A percentile compares a stretch with the other conserved stretches of the same genome.
Conservation (phyloP, 129 eudicot genomes). For the Centaurea solstitialis region DNA sequence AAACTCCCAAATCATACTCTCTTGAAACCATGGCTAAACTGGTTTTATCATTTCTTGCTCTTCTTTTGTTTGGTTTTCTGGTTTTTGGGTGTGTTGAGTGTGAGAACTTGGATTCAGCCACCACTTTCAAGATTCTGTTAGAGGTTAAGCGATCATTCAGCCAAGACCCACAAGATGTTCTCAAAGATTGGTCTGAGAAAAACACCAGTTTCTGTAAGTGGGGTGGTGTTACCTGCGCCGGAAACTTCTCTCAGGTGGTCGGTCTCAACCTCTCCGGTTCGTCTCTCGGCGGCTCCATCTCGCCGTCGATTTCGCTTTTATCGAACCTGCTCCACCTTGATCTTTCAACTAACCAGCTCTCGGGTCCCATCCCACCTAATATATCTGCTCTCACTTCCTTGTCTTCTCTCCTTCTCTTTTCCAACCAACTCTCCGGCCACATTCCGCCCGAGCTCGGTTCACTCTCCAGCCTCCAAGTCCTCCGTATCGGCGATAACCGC, state of each 20-base stretch:
- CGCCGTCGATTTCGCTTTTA: constrained; percentile 66
- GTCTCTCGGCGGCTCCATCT: constrained; percentile 65
- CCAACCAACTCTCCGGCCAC: constrained; percentile 84
- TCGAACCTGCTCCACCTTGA: constrained; percentile 73
- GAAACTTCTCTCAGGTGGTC: constrained; percentile 36
- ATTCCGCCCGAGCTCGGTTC: constrained; percentile 74
- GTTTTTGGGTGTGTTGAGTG: constrained; percentile 17
- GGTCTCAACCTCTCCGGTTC: constrained; percentile 62
- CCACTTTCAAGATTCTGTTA: constrained; percentile 37
- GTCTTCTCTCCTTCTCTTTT: constrained; percentile 58
- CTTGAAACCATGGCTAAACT: constrained; percentile 26
- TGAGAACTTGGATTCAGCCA: constrained; percentile 11
- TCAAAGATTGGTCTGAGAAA: constrained; percentile 55
- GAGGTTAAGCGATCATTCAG: constrained; percentile 62
- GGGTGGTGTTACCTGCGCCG: constrained; percentile 63
- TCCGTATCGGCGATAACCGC: constrained; percentile 82
- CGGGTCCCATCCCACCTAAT: constrained; percentile 97
- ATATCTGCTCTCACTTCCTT: constrained; percentile 71
- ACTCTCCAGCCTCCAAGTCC: constrained; percentile 49
- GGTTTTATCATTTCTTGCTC: constrained; percentile 14
- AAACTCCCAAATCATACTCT: neutral
- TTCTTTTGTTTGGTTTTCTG: neutral
- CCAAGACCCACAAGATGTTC: constrained; percentile 57
- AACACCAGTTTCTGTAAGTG: constrained; percentile 70
- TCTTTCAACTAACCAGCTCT: constrained; percentile 67